Base-by-base conservation (phyloP, 140 eudicot species). In the Stevia rebaudiana region DNA sequence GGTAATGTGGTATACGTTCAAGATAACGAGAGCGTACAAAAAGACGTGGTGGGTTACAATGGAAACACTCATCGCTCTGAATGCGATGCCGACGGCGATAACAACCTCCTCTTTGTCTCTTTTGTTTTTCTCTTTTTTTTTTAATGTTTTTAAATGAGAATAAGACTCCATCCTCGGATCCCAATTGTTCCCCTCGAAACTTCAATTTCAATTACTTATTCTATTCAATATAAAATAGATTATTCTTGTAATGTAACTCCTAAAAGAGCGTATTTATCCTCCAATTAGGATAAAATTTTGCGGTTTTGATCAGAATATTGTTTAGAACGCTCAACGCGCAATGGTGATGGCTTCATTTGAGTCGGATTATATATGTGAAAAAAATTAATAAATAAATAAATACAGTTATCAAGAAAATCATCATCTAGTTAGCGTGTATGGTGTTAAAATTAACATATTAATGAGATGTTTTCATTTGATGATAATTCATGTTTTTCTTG, bases 31-130 rank as follows among this genome's bases (percentile, higher is more conserved):
- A 21, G 22, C 40, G 19, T 13, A 46, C n/a, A 43, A 70, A 46
- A 30, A 13, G 19, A 46, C 3, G 33, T 10, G 63, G 25, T 39
- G 35, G 8, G 48, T 18, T 56, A 17, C 36, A 5, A 52, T n/a
- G 13, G 19, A 13, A 30, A 50, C 56, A 67, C 49, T 74, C 69
- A 48, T 56, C 48, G 39, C 68, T 36, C 54, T 59, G 49, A 68
- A 74, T 74, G 19, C 16, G 72, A 73, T 54, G 48, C 35, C 47
- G 19, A 48, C 16, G 19, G 13, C 54, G 54, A 53, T 25, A 30
- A 28, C 30, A 40, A 52, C 49, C 65, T 37, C 13, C 49, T 8
- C 65, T 25, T 62, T 49, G 22, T 40, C 48, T 17, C 25, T 28
- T 67, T 59, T 67, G 70, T 68, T 50, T n/a, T 63, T 4, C 51